Evolutionary conservation across 73 alveolate species (phyloP).

Genomic region (Effrenium voratum): DNA sequence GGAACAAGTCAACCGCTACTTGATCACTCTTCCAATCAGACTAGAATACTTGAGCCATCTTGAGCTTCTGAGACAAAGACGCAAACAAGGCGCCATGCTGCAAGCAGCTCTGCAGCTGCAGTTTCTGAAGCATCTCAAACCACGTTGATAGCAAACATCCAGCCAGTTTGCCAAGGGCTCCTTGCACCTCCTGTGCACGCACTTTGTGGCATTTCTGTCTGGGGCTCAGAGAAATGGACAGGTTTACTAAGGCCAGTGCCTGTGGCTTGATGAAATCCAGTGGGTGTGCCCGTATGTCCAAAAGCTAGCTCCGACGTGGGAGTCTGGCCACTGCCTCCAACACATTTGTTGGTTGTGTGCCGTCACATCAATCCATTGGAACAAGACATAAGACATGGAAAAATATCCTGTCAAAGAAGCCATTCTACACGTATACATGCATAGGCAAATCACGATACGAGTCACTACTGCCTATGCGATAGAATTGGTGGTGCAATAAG

Average conservation of each 20-base stretch:
- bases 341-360: neutral
- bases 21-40: neutral
- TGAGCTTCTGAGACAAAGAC: neutral
- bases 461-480: too few relatives aligned
- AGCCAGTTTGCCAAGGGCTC: too few relatives aligned
- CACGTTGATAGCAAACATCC: too few relatives aligned
- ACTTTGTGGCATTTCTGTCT: constrained; percentile 1
- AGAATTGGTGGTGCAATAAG: too few relatives aligned
- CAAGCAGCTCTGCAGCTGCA: too few relatives aligned
- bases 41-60: neutral
- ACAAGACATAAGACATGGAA: neutral
- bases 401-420: neutral
- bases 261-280: neutral
- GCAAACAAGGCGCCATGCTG: too few relatives aligned
- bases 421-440: too few relatives aligned
- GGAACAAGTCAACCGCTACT: neutral
- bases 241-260: neutral
- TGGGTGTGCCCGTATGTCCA: neutral
- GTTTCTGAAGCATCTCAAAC: neutral
- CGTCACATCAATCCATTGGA: neutral
- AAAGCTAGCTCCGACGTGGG: too few relatives aligned
- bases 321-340: neutral
- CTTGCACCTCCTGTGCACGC: neutral
- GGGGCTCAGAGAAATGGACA: neutral
- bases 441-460: too few relatives aligned